Evolutionary conservation across 2,329 filamentous ascomycete genomes (phyloP), one percentile per base, ranked within the genome.

Genomic region (Fusarium sp.): DNA sequence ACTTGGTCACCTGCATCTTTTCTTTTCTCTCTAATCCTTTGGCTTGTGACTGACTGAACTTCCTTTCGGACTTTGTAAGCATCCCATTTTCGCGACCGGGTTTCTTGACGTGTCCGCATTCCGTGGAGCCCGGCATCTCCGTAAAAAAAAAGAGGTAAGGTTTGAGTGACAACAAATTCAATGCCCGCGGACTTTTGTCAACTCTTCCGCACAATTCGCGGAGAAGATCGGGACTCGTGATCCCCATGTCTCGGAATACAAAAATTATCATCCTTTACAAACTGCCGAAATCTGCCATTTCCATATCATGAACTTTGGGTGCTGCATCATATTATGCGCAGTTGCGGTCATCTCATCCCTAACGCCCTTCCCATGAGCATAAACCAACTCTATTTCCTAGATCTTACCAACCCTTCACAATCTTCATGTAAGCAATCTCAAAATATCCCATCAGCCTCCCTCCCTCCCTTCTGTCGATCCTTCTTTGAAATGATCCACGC

Each of bases 101-200:
- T 60, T 30, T 38, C n/a, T 60, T 14, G 57, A 43, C 14, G 37
- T n/a, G 37, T 62, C 52, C 45, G 62, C 27, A 33, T 37, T 67
- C 30, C 66, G 54, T 37, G n/a, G 11, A 37, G 20, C 70, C 70
- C 70, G 70, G 59, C 32, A 22, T 9, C 32, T 38, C 70, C 70
- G 70, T 20, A 4, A 43, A 6, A 17, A 27, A 22, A 27, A 7
- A 27, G 27, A 9, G 14, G 6, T 1, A 32, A 22, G 22, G 32
- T 32, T 60, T 43, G 15, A 50, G 10, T 33, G 2, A 8, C 10
- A 32, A 54, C 60, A 43, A 43, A 37, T 37, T 15, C 35, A 37
- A 2, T 43, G 7, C 10, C 10, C 35, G 57, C 54, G 58, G 30
- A 52, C 35, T 56, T 33, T 61, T n/a, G 54, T 37, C 37, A 2